Evolutionary conservation across 2,329 filamentous ascomycete species (phyloP).

Genomic region (Colletotrichum salicis): DNA sequence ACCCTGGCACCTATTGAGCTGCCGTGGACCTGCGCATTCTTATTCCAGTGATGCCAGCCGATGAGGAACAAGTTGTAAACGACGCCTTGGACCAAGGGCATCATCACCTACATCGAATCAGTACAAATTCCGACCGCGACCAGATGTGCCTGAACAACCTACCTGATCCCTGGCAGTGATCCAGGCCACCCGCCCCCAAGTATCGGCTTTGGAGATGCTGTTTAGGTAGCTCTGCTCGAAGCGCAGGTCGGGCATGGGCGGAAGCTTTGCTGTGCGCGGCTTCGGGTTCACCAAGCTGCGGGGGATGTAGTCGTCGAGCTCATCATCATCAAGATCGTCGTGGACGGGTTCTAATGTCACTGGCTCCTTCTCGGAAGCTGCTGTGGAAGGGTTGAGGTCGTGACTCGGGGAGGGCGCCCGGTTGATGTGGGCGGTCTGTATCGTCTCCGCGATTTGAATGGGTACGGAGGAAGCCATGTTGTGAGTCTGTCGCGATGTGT

Average conservation of each 20-base stretch:
- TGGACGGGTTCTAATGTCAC: conserved; percentile 34
- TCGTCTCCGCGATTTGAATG: conserved; percentile 77
- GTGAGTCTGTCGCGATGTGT: background rate
- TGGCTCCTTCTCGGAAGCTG: conserved; percentile 73
- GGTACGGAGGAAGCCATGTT: conserved; percentile 64
- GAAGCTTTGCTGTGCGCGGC: conserved; percentile 59
- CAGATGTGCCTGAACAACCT: conserved; percentile 38
- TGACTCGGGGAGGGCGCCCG: conserved; percentile 75
- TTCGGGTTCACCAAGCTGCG: conserved; percentile 70
- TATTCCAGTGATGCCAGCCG: conserved; percentile 93
- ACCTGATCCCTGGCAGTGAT: conserved; percentile 94
- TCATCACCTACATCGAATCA: conserved; percentile 69
- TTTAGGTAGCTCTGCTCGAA: conserved; percentile 99
- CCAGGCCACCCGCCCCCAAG: conserved; percentile 81
- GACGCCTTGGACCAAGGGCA: conserved; percentile 88
- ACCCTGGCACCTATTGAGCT: conserved; percentile 79
- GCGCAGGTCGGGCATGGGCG: conserved; percentile 84
- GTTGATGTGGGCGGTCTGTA: conserved; percentile 85
- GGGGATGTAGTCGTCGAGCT: conserved; percentile 71
- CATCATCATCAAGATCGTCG: conserved; percentile 61
- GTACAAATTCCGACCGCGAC: background rate
- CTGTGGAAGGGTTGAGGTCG: conserved; percentile 84
- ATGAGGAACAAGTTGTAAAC: conserved; percentile 87
- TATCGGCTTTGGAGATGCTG: conserved; percentile 83
- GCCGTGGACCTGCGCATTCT: conserved; percentile 79